Evolutionary conservation across 2,329 filamentous ascomycete species (phyloP), one percentile per base, ranked within the genome.

Genomic region (Aspergillus caelatus): DNA sequence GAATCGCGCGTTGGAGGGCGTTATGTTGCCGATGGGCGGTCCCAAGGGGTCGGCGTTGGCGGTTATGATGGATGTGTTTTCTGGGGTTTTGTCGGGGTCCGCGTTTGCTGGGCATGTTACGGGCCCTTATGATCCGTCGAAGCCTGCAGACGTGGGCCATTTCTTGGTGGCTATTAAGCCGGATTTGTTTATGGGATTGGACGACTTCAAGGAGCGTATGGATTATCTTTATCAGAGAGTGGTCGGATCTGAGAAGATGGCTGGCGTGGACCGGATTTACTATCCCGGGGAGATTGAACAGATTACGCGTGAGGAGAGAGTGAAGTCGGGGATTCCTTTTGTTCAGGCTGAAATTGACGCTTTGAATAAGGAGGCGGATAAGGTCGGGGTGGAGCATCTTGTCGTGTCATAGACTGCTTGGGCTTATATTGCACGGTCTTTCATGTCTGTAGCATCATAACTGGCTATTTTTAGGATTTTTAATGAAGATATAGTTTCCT

Each of bases 61-160:
- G 0, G 86, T 95, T 61, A 94, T 93, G 90, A 95, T 95, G 92
- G 91, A 95, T 72, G 90, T 96, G 2, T 94, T 95, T 73, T 93
- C 91, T 0, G 92, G 91, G 1, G 80, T 82, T n/a, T 69, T 95
- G 0, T 92, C 90, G 0, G 92, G 91, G 0, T 89, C 88, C 36
- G 91, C 91, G 0, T 95, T 92, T 77, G 92, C 91, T 0, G 91
- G 91, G 0, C 83, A 91, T 71, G 92, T 95, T 21, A 91, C 88
- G 0, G 86, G 86, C 21, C 92, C 92, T 0, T 95, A 95, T 74
- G 91, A 93, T 71, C 84, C 89, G 3, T 88, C 85, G 0, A 86
- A 83, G 62, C 83, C 87, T 1, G 88, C 89, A 0, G 88, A 93
- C 70, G 91, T 93, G 0, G 91, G 91, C 0, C 91, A 93, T 73